These are phyloP conservation scores for Helicosporidium sp. DNA, from an alignment of 139 green algal species.

Conservation along the genomic window DNA sequence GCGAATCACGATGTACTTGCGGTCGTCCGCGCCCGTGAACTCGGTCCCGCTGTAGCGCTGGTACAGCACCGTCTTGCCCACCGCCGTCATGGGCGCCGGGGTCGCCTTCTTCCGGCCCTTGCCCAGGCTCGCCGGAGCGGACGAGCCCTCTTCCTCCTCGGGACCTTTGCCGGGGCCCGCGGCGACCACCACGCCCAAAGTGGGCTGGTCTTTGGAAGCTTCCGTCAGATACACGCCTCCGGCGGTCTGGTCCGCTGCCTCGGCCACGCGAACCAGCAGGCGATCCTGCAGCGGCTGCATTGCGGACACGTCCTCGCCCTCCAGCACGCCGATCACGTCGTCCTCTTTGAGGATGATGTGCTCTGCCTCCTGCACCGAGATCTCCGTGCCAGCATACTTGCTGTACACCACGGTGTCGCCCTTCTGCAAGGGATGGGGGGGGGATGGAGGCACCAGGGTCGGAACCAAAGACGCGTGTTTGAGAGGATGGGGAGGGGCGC, in stretches of 20 bases:
- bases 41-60: slow-evolving; percentile 61
- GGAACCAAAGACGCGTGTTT: no score
- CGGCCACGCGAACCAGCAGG: slow-evolving; percentile 43
- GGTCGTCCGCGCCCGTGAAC: slow-evolving; percentile 40
- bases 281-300: slow-evolving; percentile 39
- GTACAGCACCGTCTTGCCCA: slow-evolving; percentile 74
- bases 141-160: slow-evolving; percentile 45
- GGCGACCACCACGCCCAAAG: slow-evolving; percentile 65
- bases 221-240: slow-evolving; percentile 71
- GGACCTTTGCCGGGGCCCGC: slow-evolving; percentile 51
- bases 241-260: slow-evolving; percentile 47
- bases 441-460: no score
- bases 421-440: no score
- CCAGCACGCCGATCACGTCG: slow-evolving; percentile 41
- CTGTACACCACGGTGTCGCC: slow-evolving; percentile 84
- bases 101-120: no score
- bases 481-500: no score
- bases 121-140: no score
- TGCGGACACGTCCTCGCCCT: slow-evolving; percentile 26
- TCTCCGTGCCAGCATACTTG: slow-evolving; percentile 85
- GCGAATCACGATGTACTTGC: slow-evolving; percentile 59
- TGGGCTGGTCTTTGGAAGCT: slow-evolving; percentile 64
- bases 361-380: slow-evolving; percentile 48
- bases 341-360: slow-evolving; percentile 78
- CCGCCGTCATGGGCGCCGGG: slow-evolving; percentile 30